Conservation (phyloP, 768 basidiomycete genomes). For the Rhizopogon sp. region DNA sequence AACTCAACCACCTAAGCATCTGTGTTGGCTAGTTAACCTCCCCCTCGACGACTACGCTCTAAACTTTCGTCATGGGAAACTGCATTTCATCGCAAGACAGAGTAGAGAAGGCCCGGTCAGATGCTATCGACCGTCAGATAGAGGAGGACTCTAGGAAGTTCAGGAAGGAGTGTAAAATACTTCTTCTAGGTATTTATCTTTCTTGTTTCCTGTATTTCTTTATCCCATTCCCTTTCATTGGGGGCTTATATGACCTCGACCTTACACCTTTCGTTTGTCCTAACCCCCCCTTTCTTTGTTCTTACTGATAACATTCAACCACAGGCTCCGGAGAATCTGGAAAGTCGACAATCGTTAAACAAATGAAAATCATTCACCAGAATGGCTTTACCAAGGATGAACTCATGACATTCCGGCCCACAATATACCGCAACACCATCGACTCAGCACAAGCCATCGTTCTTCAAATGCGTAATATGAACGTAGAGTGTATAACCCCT, state of each 20-base stretch:
- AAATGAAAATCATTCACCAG: slow-evolving; percentile 99
- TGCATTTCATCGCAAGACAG: slow-evolving; percentile 58
- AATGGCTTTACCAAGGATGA: slow-evolving; percentile 81
- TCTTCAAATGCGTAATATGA: slow-evolving; percentile 81
- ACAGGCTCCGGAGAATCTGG: slow-evolving; percentile 93
- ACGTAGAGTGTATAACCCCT: slow-evolving; percentile 67
- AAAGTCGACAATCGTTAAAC: slow-evolving; percentile 94
- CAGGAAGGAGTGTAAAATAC: slow-evolving; percentile 88
- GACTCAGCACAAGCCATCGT: slow-evolving; percentile 87
- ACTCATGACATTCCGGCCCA: slow-evolving; percentile 67
- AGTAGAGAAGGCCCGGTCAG: slow-evolving; percentile 56
- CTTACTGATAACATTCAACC: background rate
- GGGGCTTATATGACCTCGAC: background rate
- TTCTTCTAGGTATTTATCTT: slow-evolving; percentile 63
- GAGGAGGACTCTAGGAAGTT: slow-evolving; percentile 83
- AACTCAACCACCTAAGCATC: background rate
- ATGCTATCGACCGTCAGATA: slow-evolving; percentile 76
- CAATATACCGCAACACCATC: slow-evolving; percentile 82
- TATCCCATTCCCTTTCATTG: slow-evolving; percentile 3
- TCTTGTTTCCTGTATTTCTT: slow-evolving; percentile 23
- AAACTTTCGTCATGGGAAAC: slow-evolving; percentile 49
- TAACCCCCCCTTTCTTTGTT: background rate
- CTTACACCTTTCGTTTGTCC: background rate
- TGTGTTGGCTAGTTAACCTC: background rate
- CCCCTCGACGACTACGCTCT: background rate